These are phyloP conservation scores for Trametes sanguinea DNA, from an alignment of 768 basidiomycete species.

Conservation along the genomic window DNA sequence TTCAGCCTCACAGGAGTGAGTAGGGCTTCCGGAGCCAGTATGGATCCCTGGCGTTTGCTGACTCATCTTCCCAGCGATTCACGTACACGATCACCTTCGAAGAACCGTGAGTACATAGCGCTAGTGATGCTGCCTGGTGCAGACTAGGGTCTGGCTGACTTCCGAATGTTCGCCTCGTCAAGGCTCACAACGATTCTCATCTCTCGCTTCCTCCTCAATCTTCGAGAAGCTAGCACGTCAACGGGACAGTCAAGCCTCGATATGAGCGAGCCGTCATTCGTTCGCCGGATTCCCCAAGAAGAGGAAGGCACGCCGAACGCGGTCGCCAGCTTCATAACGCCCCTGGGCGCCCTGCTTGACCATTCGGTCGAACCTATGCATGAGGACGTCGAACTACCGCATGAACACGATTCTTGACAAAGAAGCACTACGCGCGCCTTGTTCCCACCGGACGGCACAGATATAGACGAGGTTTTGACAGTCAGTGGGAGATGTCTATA, in stretches of 20 bases:
- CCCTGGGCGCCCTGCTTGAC: neutral
- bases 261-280: neutral
- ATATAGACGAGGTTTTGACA: no score
- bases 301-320: no score
- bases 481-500: no score
- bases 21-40: neutral
- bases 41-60: no score
- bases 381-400: no score
- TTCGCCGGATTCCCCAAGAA: neutral
- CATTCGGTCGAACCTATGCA: neutral
- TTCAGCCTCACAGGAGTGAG: neutral
- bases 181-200: conserved; percentile 9
- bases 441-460: no score
- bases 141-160: no score
- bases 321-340: neutral
- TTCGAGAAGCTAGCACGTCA: neutral
- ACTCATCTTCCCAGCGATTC: neutral
- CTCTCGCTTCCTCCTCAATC: conserved; percentile 11
- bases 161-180: no score
- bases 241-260: neutral
- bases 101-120: neutral
- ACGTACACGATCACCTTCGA: conserved; percentile 3
- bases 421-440: no score
- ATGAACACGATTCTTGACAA: no score
- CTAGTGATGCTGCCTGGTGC: no score